These are phyloP conservation scores for Combretum micranthum DNA, from an alignment of 345 rosid species.

Conservation along the genomic window DNA sequence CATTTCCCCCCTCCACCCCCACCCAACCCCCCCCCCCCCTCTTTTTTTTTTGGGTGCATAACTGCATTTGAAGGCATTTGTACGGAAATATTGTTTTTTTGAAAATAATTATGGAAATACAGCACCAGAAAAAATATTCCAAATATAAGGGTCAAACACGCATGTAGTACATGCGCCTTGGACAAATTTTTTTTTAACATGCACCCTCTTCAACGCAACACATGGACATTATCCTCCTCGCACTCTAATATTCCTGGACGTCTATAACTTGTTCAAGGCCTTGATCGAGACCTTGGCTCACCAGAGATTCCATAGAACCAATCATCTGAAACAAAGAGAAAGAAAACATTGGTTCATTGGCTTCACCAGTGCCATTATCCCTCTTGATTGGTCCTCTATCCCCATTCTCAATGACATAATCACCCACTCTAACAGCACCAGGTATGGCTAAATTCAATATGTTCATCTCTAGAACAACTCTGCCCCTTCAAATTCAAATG, in stretches of 20 bases:
- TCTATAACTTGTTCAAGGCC: slow-evolving; percentile 67
- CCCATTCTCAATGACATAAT: slow-evolving; percentile 84
- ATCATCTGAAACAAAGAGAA: slow-evolving; percentile 79
- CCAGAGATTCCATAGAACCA: slow-evolving; percentile 49
- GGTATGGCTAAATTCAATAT: slow-evolving; percentile 74
- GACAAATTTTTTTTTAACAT: too few species aligned
- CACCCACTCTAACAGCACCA: slow-evolving; percentile 88
- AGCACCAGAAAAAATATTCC: too few species aligned
- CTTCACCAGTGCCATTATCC: slow-evolving; percentile 40
- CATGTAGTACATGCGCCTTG: too few species aligned
- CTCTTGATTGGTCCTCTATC: slow-evolving; percentile 56
- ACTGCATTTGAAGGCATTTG: too few species aligned
- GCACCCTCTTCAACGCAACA: too few species aligned
- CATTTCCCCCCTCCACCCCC: too few species aligned
- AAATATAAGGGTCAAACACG: too few species aligned
- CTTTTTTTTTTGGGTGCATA: too few species aligned
- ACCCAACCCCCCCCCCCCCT: too few species aligned
- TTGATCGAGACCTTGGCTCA: slow-evolving; percentile 41
- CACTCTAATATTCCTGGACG: slow-evolving; percentile 50
- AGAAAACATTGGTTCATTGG: slow-evolving; percentile 50
- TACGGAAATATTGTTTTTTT: too few species aligned
- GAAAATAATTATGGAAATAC: too few species aligned
- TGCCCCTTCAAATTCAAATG: slow-evolving; percentile 70
- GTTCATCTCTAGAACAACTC: slow-evolving; percentile 83
- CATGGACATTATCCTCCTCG: too few species aligned